Base-by-base conservation (phyloP, 2,329 filamentous ascomycete genomes). In the Acrocalymma vagum region DNA sequence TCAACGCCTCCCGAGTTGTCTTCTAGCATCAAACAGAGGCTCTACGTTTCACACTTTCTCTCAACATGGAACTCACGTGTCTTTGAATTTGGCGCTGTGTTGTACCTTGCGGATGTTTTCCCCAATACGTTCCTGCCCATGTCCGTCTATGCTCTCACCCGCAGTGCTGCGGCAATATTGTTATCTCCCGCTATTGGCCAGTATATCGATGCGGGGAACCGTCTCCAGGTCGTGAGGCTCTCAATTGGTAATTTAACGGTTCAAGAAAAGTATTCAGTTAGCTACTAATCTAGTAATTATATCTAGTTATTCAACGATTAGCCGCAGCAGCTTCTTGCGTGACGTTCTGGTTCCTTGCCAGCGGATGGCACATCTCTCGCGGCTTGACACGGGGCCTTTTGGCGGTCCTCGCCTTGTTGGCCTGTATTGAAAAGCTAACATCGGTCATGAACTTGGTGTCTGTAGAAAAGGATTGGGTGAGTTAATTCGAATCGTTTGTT, bases 391-490 rank as follows among this genome's bases (percentile, higher is more conserved):
- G n/a, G 24, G 40, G 17, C 3, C 41, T 56, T 10, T 69, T 69
- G 20, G 51, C 53, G 2, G 21, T 60, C 3, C 59, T 72, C n/a
- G 74, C 79, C 0, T 13, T 81, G 0, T 68, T 89, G 29, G 84
- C 83, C 1, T 87, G 84, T 41, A 57, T 84, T 2, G 86, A 89
- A 63, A 89, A 88, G 60, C 62, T 87, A 5, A 74, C 72, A 20
- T 73, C 81, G 0, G 74, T 83, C 4, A 74, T 82, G 65, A 88
- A 87, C 58, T 70, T 79, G 1, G 78, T 88, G 2, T 74, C 85
- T 0, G 77, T 89, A 0, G 86, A 88, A 59, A 73, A 81, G 48
- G 86, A 89, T 53, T 88, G 85, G 85, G 77, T 80, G n/a, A n/a
- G n/a, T n/a, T n/a, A n/a, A n/a, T n/a, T n/a, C n/a, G n/a, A n/a